Evolutionary conservation across 306 rosid genomes (phyloP), one percentile per base, ranked within the genome.

Genomic region (Vicia faba): DNA sequence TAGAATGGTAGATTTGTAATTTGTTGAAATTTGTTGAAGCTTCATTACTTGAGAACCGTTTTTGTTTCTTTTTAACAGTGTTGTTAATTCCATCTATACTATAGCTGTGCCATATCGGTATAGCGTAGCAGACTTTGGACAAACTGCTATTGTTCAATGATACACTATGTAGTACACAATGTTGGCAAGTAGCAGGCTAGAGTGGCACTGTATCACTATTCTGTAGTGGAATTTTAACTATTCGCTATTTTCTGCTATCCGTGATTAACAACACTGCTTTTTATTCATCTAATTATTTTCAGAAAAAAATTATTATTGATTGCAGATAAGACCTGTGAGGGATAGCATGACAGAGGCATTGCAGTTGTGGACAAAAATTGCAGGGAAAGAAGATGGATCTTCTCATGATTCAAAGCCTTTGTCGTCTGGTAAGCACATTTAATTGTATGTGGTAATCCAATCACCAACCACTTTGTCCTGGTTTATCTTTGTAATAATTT

Each of bases 321-420:
- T 62, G 40, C 89, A 95, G 99, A 95, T 95, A 73, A 95, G 84
- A 75, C 97, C 97, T 14, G 99, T 84, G 68, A 84, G 99, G 75
- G 97, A 95, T 50, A 87, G 99, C 73, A 90, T 95, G 78, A 78
- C 88, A 41, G 97, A 95, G 75, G 95, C 99, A 44, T 78, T 95
- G 80, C 97, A 90, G 64, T 65, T 88, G 58, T 95, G 99, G 99
- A 90, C 86, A 78, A 86, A 79, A 61, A 72, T 95, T 65, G 68
- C 83, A 6, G 99, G 96, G 31, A 87, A 83, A 83, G 85, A 82
- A 77, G 88, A 88, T 68, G 97, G 70, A 66, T 81, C 79, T 77
- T 79, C 75, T 41, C 87, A 83, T 66, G 82, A 73, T 62, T 78
- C 86, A 66, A 95, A 79, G 69, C 55, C 65, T 53, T 68, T 54